phyloP scores from a whole-genome alignment of 495 filamentous ascomycete species.

The Penicillium psychrofluorescens region DNA sequence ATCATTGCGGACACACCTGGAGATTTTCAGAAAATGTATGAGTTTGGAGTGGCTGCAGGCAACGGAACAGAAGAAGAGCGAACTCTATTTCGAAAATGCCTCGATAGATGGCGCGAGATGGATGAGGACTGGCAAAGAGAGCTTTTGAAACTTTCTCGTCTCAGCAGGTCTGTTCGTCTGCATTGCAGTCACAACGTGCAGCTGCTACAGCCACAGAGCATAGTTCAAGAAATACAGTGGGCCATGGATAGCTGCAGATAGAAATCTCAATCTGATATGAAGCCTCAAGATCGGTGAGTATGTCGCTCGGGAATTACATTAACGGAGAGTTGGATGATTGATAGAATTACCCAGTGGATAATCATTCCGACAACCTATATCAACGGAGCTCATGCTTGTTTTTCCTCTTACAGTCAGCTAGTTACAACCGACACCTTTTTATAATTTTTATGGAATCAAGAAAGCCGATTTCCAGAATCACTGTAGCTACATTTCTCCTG shows the following conservation, averaged over 20 bases:
- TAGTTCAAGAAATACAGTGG: conserved; percentile 9
- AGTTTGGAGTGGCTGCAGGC: conserved; percentile 8
- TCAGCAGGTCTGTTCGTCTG: conserved; percentile 5
- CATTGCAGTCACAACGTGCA: conserved; percentile 11
- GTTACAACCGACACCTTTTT: too few relatives aligned
- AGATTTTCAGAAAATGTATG: conserved; percentile 10
- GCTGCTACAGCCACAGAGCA: conserved; percentile 6
- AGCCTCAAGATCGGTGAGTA: too few relatives aligned
- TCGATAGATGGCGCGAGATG: conserved; percentile 9
- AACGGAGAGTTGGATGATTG: too few relatives aligned
- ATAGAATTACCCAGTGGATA: too few relatives aligned
- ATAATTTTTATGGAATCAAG: too few relatives aligned
- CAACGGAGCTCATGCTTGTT: too few relatives aligned
- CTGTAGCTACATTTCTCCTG: too few relatives aligned
- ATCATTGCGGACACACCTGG: conserved; percentile 10
- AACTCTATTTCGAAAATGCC: conserved; percentile 7
- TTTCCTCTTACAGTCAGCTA: too few relatives aligned
- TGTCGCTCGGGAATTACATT: too few relatives aligned
- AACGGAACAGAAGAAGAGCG: conserved; percentile 8
- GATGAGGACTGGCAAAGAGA: conserved; percentile 11
- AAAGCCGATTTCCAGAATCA: too few relatives aligned
- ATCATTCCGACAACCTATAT: too few relatives aligned
- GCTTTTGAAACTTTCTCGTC: conserved; percentile 9
- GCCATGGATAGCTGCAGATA: conserved; percentile 3
- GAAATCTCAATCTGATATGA: conserved; percentile 1